These are phyloP conservation scores for Thelonectria rubi DNA, from an alignment of 2,329 filamentous ascomycete species.

Conservation along the genomic window DNA sequence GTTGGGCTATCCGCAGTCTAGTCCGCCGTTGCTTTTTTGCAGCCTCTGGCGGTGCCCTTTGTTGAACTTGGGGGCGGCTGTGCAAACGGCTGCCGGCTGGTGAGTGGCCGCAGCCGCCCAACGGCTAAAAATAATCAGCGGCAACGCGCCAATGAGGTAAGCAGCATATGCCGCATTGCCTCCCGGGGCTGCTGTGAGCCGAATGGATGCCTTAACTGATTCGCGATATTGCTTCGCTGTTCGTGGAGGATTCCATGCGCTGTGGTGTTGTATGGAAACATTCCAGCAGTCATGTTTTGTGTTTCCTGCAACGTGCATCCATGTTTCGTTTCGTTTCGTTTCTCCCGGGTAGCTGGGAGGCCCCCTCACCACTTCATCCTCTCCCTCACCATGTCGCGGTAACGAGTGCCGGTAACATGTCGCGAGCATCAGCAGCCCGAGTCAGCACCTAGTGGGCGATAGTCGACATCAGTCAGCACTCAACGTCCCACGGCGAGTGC, in stretches of 20 bases:
- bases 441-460: neutral
- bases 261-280: neutral
- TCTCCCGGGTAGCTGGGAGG: neutral
- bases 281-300: too few relatives aligned
- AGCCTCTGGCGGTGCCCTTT: too few relatives aligned
- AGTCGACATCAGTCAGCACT: neutral
- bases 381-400: neutral
- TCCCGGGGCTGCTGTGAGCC: neutral
- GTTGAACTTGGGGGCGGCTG: neutral
- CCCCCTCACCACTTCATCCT: neutral
- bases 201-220: neutral
- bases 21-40: too few relatives aligned
- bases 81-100: neutral
- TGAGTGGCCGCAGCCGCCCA: neutral
- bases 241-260: neutral
- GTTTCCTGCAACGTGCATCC: neutral
- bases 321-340: conserved; percentile 1
- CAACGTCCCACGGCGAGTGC: neutral
- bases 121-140: neutral
- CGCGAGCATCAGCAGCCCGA: neutral
- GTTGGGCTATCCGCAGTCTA: too few relatives aligned
- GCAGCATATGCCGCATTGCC: neutral
- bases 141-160: neutral
- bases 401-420: neutral
- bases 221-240: neutral